phyloP scores from a whole-genome alignment of 164 flowering plant species.

The Vitis rupestris region DNA sequence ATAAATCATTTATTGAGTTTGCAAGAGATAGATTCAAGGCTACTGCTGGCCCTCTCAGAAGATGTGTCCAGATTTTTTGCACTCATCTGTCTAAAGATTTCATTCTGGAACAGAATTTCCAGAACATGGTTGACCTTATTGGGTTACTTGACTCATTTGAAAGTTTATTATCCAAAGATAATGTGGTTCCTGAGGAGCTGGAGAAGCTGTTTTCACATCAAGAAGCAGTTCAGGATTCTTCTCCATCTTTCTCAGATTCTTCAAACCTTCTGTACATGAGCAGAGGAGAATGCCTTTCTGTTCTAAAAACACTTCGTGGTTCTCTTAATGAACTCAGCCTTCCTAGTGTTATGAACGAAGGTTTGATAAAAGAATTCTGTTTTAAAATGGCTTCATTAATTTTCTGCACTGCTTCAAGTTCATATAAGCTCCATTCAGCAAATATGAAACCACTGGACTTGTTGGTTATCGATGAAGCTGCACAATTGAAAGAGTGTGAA shows the following conservation, averaged over 20 bases:
- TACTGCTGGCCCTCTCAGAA: constrained; percentile 21
- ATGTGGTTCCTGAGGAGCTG: constrained; percentile 32
- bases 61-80: constrained; percentile 35
- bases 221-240: constrained; percentile 1
- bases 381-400: constrained; percentile 39
- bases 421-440: constrained; percentile 33
- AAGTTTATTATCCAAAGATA: constrained; percentile 18
- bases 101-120: constrained; percentile 20
- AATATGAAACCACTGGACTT: constrained; percentile 29
- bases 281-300: constrained; percentile 28
- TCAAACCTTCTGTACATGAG: constrained; percentile 1
- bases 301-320: constrained; percentile 23
- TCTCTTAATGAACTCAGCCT: constrained; percentile 30
- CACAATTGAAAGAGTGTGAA: constrained; percentile 67
- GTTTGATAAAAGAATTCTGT: constrained; percentile 30
- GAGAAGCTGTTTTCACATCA: constrained; percentile 30
- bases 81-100: constrained; percentile 40
- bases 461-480: constrained; percentile 65
- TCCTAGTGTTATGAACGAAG: constrained; percentile 18
- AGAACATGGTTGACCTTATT: constrained; percentile 23
- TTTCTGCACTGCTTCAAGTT: constrained; percentile 50
- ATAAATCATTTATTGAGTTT: constrained; percentile 43
- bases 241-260: background rate
- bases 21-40: constrained; percentile 26
- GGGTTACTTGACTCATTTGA: constrained; percentile 34